Evolutionary conservation across 257 asterid species (phyloP).

Genomic region (Solanum sejunctum): DNA sequence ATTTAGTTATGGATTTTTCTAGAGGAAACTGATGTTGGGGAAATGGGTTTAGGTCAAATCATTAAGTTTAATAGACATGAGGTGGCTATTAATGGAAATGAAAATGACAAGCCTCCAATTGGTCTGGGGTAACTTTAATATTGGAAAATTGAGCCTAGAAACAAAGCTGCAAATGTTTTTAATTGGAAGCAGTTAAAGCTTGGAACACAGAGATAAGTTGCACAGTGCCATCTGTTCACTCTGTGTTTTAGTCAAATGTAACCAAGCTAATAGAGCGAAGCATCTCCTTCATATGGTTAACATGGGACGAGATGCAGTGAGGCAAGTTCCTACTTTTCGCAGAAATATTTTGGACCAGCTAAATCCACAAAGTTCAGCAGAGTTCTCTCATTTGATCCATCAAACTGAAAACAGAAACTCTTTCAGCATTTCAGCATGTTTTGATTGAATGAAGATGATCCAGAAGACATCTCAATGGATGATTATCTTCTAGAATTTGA

Average conservation of each 20-base stretch:
- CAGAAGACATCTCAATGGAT: conserved; percentile 63
- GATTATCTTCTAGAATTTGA: conserved; percentile 40
- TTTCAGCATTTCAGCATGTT: conserved; percentile 74
- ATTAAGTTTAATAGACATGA: conserved; percentile 44
- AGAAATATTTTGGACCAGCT: neutral
- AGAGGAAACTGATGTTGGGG: conserved; percentile 69
- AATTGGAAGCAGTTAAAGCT: conserved; percentile 27
- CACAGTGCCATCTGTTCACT: conserved; percentile 5
- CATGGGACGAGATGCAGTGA: neutral
- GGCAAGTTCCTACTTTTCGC: neutral
- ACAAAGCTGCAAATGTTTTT: conserved; percentile 3
- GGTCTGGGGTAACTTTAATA: conserved; percentile 51
- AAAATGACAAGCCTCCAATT: conserved; percentile 44
- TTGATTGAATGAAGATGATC: conserved; percentile 73
- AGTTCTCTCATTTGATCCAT: conserved; percentile 46
- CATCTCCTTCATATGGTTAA: neutral
- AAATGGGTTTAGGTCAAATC: conserved; percentile 48
- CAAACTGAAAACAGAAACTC: conserved; percentile 66
- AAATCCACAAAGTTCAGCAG: neutral
- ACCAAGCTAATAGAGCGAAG: neutral
- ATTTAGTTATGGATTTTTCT: conserved; percentile 49
- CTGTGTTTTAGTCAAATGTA: neutral
- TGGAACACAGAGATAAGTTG: conserved; percentile 65
- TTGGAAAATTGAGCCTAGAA: conserved; percentile 13
- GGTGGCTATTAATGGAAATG: conserved; percentile 57